Evolutionary conservation across 371 early-diverging fungal species (phyloP).

Genomic region (Thermomucor indicae-seudaticae): DNA sequence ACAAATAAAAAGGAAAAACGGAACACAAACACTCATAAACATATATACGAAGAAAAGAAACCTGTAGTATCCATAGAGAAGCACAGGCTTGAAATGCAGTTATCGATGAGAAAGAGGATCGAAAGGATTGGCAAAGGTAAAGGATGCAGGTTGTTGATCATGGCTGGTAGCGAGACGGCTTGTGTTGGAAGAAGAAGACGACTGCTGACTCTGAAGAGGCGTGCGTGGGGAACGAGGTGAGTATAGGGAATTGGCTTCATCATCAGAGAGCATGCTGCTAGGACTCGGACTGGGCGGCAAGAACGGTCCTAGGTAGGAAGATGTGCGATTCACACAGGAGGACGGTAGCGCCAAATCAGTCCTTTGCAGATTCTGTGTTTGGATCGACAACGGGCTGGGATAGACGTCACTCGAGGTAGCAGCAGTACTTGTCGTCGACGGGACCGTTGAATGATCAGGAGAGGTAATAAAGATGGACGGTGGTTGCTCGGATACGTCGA

Average conservation of each 20-base stretch:
- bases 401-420: not conserved
- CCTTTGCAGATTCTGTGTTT: slow-evolving; percentile 10
- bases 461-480: slow-evolving; percentile 63
- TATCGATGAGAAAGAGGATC: slow-evolving; percentile 22
- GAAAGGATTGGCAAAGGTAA: slow-evolving; percentile 13
- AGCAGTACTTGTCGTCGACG: not conserved
- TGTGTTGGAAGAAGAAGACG: not conserved
- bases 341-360: slow-evolving; percentile 6
- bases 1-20: too few species aligned
- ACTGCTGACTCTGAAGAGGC: slow-evolving; percentile 5
- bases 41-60: not conserved
- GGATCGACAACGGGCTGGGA: slow-evolving; percentile 7
- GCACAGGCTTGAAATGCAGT: not conserved
- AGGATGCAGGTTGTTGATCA: slow-evolving; percentile 3
- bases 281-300: slow-evolving; percentile 16
- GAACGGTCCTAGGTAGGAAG: slow-evolving; percentile 3
- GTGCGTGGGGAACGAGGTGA: slow-evolving; percentile 18
- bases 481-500: slow-evolving; percentile 28
- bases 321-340: too few species aligned
- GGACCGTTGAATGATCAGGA: slow-evolving; percentile 26
- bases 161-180: not conserved
- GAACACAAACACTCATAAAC: too few species aligned
- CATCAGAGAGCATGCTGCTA: slow-evolving; percentile 14
- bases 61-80: not conserved
- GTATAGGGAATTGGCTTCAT: slow-evolving; percentile 14